Base-by-base conservation (phyloP, 768 basidiomycete species). In the Serpula lacrymans region DNA sequence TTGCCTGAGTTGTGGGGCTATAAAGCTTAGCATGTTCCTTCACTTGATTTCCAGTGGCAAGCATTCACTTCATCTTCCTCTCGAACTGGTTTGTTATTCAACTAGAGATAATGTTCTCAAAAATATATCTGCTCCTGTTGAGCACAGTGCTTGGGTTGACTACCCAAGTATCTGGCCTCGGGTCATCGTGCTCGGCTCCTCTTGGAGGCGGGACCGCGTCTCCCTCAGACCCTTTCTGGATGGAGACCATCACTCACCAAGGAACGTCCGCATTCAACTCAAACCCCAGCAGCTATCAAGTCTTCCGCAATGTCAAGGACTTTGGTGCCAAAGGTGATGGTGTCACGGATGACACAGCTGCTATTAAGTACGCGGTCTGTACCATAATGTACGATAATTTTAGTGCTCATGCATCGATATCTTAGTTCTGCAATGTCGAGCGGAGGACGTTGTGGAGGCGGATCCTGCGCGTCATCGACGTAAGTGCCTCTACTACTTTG, bases 281-380 rank as follows among this genome's bases (percentile, higher is more conserved):
- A 2, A 64, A 72, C 49, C 69, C 73, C 13, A 53, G 52, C 24
- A 50, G 55, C 6, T 86, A 84, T 57, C 64, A 74, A 35, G 80
- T 83, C 14, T 84, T 81, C 60, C 70, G 83, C 30, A 84, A 84
- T 55, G 82, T 85, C 39, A 82, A 82, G 46, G 63, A 65, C 29
- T 68, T 62, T 45, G 64, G 72, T 45, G 72, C 72, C 34, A 59
- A 55, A 39, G 63, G 62, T 16, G 76, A 81, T 58, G 83, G 83
- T 45, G 63, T 74, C 4, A 72, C 75, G 6, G 83, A 84, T 53
- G 83, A 84, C 48, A 82, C 82, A 9, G 70, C 62, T 29, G 81
- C 83, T 3, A 82, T 83, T 55, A 82, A 80, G 78, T 79, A 49
- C 38, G 49, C 58, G 29, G 24, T 31, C 4, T 42, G 32, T n/a